Percentiles rank a stretch among this genome's conserved stretches.
Conservation (phyloP, 192 early-diverging fungal species). For the Backusella westeae region DNA sequence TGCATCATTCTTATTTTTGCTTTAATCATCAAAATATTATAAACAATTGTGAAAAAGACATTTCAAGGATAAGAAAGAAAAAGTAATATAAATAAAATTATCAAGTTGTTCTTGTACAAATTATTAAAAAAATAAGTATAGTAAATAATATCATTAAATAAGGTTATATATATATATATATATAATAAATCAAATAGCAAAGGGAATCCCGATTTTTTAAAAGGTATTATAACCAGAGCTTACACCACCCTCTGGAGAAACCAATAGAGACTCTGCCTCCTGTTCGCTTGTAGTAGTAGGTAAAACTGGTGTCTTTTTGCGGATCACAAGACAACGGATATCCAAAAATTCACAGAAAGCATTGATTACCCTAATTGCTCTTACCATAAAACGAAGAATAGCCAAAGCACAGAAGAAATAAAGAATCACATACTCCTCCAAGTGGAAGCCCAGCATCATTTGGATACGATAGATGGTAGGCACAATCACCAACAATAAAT, state of each 20-base stretch:
- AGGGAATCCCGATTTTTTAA: background rate
- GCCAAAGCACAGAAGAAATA: slow-evolving; percentile 66
- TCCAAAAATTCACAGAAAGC: slow-evolving; percentile 82
- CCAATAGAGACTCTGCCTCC: background rate
- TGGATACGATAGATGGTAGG: slow-evolving; percentile 21
- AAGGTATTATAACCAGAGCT: slow-evolving; percentile 7
- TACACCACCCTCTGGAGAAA: background rate
- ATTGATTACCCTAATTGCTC: slow-evolving; percentile 82
- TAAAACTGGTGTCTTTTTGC: background rate
- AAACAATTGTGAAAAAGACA: background rate
- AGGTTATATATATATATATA: background rate
- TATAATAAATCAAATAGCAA: background rate
- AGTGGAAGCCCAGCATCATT: slow-evolving; percentile 45
- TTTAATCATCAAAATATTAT: background rate
- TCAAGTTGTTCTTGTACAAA: background rate
- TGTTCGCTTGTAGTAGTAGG: background rate
- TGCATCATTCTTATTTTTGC: background rate
- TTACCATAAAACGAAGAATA: slow-evolving; percentile 70
- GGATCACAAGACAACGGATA: slow-evolving; percentile 72
- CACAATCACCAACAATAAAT: slow-evolving; percentile 60
- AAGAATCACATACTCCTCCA: slow-evolving; percentile 62
- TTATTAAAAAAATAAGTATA: background rate
- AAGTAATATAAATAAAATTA: background rate
- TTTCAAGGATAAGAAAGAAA: background rate
- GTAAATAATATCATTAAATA: background rate